These are phyloP conservation scores for Massarina eburnea DNA, from an alignment of 2,329 filamentous ascomycete species.

Conservation along the genomic window DNA sequence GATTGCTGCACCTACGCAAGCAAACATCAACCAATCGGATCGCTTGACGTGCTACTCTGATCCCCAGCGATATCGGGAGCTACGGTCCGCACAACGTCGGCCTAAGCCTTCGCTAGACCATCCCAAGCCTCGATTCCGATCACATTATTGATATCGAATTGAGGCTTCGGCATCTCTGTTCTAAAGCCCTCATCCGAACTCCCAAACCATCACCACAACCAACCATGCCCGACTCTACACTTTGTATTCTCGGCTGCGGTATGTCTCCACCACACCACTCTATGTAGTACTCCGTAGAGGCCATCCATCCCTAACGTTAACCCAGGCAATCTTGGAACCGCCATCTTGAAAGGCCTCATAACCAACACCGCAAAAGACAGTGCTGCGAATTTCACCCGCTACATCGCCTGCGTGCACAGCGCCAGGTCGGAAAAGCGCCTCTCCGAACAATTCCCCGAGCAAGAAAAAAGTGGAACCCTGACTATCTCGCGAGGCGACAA, in stretches of 20 bases:
- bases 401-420: slow-evolving; percentile 49
- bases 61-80: neutral
- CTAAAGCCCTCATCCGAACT: too few species aligned
- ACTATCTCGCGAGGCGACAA: slow-evolving; percentile 41
- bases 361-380: slow-evolving; percentile 13
- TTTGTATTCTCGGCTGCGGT: slow-evolving; percentile 36
- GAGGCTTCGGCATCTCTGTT: too few species aligned
- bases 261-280: too few species aligned
- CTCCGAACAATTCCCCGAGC: slow-evolving; percentile 31
- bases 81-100: neutral
- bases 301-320: slow-evolving; percentile 2
- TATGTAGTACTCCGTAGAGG: neutral
- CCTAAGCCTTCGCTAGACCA: neutral
- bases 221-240: slow-evolving; percentile 16
- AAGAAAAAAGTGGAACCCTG: slow-evolving; percentile 28
- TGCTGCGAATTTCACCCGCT: slow-evolving; percentile 29
- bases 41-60: neutral
- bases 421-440: slow-evolving; percentile 41
- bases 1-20: too few species aligned
- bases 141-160: too few species aligned
- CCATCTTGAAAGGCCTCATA: slow-evolving; percentile 42
- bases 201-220: neutral
- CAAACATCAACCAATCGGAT: slow-evolving; percentile 2
- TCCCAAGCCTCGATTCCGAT: neutral
- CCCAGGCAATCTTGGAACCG: slow-evolving; percentile 44